Evolutionary conservation across 2,329 filamentous ascomycete genomes (phyloP).

Genomic region (Daldinia eschscholtzii): DNA sequence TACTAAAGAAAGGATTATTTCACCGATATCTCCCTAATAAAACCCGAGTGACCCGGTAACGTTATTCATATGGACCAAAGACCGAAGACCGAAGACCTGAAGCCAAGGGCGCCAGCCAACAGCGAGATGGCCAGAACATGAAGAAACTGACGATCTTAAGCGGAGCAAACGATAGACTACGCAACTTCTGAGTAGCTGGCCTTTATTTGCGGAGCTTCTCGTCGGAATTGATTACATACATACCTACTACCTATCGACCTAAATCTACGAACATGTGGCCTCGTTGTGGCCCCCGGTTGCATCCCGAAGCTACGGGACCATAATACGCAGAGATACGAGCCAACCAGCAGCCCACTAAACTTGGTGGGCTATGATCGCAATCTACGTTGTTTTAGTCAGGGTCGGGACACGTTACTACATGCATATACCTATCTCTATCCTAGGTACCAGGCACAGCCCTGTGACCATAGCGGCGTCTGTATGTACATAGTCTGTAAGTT

Average conservation of each 20-base stretch:
- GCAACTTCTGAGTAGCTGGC: neutral
- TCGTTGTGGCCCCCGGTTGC: constrained; percentile 16
- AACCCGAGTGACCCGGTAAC: constrained; percentile 21
- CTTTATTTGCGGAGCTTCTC: constrained; percentile 7
- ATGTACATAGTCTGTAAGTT: neutral
- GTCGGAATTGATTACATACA: neutral
- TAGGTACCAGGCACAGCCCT: neutral
- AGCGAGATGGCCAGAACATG: constrained; percentile 3
- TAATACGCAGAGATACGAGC: constrained; percentile 1
- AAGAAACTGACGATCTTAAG: constrained; percentile 8
- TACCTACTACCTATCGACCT: neutral
- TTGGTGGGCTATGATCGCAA: constrained; percentile 26
- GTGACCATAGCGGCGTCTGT: neutral
- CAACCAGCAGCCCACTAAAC: constrained; percentile 4
- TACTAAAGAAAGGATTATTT: constrained; percentile 24
- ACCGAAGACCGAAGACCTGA: neutral
- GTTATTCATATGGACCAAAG: neutral
- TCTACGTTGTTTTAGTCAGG: constrained; percentile 9
- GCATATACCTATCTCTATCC: neutral
- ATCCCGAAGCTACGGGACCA: constrained; percentile 31
- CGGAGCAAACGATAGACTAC: neutral
- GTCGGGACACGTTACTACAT: constrained; percentile 3
- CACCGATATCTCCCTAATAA: constrained; percentile 30
- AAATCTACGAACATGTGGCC: constrained; percentile 18
- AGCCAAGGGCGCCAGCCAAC: neutral